Evolutionary conservation across 371 early-diverging fungal genomes (phyloP).

Genomic region (Mortierella sp.): DNA sequence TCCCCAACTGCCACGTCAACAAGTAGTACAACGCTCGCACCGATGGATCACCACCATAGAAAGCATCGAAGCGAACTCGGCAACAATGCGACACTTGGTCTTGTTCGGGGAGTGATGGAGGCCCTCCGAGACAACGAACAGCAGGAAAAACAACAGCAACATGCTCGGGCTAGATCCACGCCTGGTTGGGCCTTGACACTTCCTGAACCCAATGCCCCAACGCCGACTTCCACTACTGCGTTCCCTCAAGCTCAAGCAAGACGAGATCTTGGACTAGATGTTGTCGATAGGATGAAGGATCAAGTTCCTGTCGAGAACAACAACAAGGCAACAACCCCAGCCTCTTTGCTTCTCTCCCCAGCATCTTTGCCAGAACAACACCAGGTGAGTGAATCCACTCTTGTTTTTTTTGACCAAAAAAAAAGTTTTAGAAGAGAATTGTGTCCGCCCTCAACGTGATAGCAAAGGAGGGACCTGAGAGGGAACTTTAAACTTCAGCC

Average conservation of each 20-base stretch:
- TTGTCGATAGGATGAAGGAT: background rate
- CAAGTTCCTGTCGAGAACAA: background rate
- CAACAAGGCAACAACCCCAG: slow-evolving; percentile 3
- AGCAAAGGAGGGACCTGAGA: background rate
- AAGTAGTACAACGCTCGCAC: background rate
- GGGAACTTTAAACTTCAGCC: slow-evolving; percentile 12
- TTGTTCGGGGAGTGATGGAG: slow-evolving; percentile 32
- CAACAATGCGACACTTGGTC: background rate
- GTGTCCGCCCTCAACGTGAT: slow-evolving; percentile 7
- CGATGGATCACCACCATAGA: slow-evolving; percentile 17
- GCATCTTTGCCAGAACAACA: slow-evolving; percentile 1
- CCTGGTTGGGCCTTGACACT: slow-evolving; percentile 2
- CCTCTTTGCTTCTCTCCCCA: background rate
- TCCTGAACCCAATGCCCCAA: background rate
- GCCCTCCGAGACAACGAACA: slow-evolving; percentile 36
- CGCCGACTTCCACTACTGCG: background rate
- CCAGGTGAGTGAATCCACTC: background rate
- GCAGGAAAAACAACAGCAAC: background rate
- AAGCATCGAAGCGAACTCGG: slow-evolving; percentile 39
- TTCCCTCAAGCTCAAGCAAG: background rate
- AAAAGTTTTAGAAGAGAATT: slow-evolving; percentile 6
- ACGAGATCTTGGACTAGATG: background rate
- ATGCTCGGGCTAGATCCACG: background rate
- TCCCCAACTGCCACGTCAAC: slow-evolving; percentile 13
- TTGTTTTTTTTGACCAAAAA: background rate